Percentiles rank a stretch among this genome's conserved stretches.
Conservation (phyloP, 352 stramenopile genomes). For the Globisporangium megalacanthum region DNA sequence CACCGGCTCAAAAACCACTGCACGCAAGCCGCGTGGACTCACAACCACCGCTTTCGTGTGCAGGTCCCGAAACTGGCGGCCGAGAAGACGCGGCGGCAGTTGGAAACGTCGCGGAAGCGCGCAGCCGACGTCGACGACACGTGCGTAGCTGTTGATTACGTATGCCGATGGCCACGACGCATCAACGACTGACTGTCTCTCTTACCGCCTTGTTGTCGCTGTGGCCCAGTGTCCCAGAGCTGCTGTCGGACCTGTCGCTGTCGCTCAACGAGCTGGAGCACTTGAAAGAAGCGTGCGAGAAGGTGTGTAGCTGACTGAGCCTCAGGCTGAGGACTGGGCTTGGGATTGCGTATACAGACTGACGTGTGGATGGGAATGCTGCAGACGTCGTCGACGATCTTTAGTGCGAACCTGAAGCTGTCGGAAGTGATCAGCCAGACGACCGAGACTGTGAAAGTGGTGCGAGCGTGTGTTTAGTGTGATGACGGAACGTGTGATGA, state of each 20-base stretch:
- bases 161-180: too few relatives aligned
- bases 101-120: conserved; percentile 52
- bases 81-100: conserved; percentile 39
- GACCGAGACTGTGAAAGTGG: conserved; percentile 62
- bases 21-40: not conserved
- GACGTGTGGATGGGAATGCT: too few relatives aligned
- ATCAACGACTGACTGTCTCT: not conserved
- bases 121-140: conserved; percentile 41
- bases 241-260: conserved; percentile 24
- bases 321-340: not conserved
- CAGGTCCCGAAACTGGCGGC: conserved; percentile 52
- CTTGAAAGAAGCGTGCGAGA: conserved; percentile 47
- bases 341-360: too few relatives aligned
- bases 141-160: conserved; percentile 12
- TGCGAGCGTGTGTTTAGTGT: conserved; percentile 15
- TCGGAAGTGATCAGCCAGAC: conserved; percentile 52
- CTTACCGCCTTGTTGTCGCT: not conserved
- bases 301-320: conserved; percentile 19
- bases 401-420: conserved; percentile 42
- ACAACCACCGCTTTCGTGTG: not conserved
- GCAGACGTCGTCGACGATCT: conserved; percentile 57
- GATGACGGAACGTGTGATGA: conserved; percentile 8
- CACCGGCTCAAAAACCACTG: not conserved
- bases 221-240: conserved; percentile 21
- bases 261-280: conserved; percentile 34